Conservation (phyloP, 2,329 filamentous ascomycete genomes). For the Fusarium dlaminii region DNA sequence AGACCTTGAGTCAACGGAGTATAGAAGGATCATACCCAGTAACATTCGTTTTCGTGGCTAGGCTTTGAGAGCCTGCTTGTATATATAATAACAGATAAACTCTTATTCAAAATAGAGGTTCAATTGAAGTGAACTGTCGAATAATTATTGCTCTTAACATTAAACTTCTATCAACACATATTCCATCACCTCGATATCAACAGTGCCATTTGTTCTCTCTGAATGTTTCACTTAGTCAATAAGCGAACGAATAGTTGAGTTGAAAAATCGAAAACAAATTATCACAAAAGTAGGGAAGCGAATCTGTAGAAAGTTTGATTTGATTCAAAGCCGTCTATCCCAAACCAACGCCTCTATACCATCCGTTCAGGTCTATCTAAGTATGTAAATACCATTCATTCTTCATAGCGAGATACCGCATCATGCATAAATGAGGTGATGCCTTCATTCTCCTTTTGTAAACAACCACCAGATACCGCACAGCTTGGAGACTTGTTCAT, state of each 20-base stretch:
- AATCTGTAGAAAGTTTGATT: constrained; percentile 24
- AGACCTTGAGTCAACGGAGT: background rate
- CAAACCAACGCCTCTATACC: constrained; percentile 42
- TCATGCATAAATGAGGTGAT: constrained; percentile 5
- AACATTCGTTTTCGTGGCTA: constrained; percentile 3
- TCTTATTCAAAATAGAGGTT: background rate
- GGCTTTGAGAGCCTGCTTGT: background rate
- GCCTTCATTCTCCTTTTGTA: constrained; percentile 8
- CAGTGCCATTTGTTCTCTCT: background rate
- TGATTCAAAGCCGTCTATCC: constrained; percentile 40
- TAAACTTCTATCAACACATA: background rate
- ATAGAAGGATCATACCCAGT: constrained; percentile 23
- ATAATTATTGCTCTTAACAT: background rate
- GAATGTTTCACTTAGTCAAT: background rate
- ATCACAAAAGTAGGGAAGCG: background rate
- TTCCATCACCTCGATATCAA: background rate
- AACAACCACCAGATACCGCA: constrained; percentile 11
- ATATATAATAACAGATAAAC: background rate
- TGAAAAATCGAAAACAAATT: background rate
- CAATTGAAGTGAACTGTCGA: background rate
- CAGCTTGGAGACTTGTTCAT: constrained; percentile 22
- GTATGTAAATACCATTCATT: constrained; percentile 21
- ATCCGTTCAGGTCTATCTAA: constrained; percentile 34
- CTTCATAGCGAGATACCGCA: constrained; percentile 27
- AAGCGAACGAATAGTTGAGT: background rate